phyloP scores from a whole-genome alignment of 805 yeast species.

The Monosporozyma aerobia region DNA sequence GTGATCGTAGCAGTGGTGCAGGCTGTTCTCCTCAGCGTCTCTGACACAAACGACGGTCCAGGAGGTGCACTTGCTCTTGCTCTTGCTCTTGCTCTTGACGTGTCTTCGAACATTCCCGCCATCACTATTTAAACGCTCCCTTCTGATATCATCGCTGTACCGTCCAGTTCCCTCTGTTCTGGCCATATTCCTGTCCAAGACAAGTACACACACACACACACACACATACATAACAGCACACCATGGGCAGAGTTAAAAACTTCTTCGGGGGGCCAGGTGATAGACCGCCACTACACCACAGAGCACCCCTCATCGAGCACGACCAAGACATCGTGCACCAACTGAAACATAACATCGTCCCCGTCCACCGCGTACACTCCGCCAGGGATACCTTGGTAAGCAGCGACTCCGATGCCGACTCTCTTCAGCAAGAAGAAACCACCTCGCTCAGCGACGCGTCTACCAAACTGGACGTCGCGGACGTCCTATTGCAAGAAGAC shows the following conservation, averaged over 20 bases:
- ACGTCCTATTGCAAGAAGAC: conserved; percentile 9
- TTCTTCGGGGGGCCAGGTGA: conserved; percentile 19
- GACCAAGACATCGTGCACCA: background rate
- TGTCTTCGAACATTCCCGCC: too few species aligned
- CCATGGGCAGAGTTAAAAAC: conserved; percentile 15
- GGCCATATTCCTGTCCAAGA: background rate
- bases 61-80: too few species aligned
- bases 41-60: too few species aligned
- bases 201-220: background rate
- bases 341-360: background rate
- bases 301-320: conserved; percentile 6
- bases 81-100: too few species aligned
- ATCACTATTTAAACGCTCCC: too few species aligned
- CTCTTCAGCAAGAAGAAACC: background rate
- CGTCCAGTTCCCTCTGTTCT: too few species aligned
- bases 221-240: background rate
- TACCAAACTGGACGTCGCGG: conserved; percentile 8
- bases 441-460: conserved; percentile 12
- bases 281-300: conserved; percentile 9
- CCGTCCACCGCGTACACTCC: background rate
- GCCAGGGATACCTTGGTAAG: background rate
- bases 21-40: too few species aligned
- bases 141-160: too few species aligned
- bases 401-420: background rate
- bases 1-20: too few species aligned